Conservation (phyloP, 805 yeast genomes). For the Saccharomycopsis sp. region DNA sequence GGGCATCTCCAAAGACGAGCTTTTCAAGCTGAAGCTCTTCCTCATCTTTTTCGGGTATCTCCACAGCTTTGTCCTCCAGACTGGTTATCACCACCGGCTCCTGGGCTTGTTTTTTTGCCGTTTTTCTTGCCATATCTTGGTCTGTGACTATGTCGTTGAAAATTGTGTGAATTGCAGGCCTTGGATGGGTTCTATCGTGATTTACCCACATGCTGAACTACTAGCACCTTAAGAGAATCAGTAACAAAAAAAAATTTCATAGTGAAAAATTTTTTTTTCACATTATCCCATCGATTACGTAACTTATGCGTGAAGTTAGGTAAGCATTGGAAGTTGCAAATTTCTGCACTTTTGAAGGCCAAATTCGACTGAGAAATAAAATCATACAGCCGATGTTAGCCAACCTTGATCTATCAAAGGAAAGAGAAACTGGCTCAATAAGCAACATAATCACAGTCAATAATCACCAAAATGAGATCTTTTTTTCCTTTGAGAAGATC, state of each 20-base stretch:
- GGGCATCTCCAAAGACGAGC: slow-evolving; percentile 83
- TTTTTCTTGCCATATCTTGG: not conserved
- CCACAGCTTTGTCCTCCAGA: slow-evolving; percentile 8
- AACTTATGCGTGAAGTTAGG: not conserved
- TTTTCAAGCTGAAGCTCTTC: slow-evolving; percentile 78
- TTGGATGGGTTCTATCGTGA: not conserved
- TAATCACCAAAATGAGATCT: slow-evolving; percentile 5
- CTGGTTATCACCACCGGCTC: not conserved
- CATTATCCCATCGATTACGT: not conserved
- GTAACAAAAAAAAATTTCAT: not conserved
- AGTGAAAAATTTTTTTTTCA: not conserved
- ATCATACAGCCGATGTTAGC: no score
- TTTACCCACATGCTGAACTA: not conserved
- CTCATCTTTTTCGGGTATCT: slow-evolving; percentile 65
- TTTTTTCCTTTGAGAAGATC: slow-evolving; percentile 6
- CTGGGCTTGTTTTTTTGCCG: not conserved
- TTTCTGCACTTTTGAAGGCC: not conserved
- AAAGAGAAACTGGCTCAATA: no score
- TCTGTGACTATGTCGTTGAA: no score
- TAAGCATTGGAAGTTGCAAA: not conserved
- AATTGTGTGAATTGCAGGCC: no score
- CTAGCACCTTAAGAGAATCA: not conserved
- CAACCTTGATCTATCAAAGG: no score
- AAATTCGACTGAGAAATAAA: no score
- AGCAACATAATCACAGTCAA: not conserved